These are phyloP conservation scores for Boletellus emodensis DNA, from an alignment of 768 basidiomycete genomes.

Conservation along the genomic window DNA sequence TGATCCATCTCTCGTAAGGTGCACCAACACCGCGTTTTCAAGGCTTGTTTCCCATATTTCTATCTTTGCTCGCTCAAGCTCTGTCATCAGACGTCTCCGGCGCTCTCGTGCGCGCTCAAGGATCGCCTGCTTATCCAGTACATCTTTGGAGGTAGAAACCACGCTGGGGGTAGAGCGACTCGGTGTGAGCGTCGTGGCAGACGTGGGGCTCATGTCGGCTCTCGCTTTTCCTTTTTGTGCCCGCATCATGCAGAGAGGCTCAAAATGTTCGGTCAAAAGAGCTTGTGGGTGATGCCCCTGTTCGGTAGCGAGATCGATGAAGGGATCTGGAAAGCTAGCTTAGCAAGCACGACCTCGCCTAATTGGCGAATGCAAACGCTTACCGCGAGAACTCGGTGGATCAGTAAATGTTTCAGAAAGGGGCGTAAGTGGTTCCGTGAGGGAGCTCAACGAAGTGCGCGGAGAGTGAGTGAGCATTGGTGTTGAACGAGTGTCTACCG, in stretches of 20 bases:
- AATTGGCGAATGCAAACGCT: background rate
- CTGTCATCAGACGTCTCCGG: slow-evolving; percentile 46
- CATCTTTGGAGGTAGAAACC: slow-evolving; percentile 1
- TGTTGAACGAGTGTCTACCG: slow-evolving; percentile 3
- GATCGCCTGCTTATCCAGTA: slow-evolving; percentile 39
- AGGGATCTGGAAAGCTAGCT: slow-evolving; percentile 4
- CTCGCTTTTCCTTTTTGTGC: slow-evolving; percentile 19
- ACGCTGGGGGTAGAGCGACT: background rate
- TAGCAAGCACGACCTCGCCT: slow-evolving; percentile 1
- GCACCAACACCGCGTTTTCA: slow-evolving; percentile 60
- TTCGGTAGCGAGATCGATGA: background rate
- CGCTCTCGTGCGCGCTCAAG: slow-evolving; percentile 52
- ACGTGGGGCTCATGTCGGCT: background rate
- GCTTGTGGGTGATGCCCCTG: background rate
- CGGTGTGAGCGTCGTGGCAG: background rate
- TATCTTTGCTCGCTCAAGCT: slow-evolving; percentile 57
- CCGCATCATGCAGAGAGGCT: background rate
- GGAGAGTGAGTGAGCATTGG: slow-evolving; percentile 25
- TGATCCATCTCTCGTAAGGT: slow-evolving; percentile 37
- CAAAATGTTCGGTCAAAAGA: background rate
- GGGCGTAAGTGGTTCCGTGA: slow-evolving; percentile 26
- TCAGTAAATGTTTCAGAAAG: slow-evolving; percentile 15
- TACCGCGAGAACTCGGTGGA: slow-evolving; percentile 7
- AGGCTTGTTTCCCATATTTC: slow-evolving; percentile 73
- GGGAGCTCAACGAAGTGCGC: slow-evolving; percentile 31